Evolutionary conservation across 108 stramenopile genomes (phyloP), one percentile per base, ranked within the genome.

Genomic region (Cyclotella sp.): DNA sequence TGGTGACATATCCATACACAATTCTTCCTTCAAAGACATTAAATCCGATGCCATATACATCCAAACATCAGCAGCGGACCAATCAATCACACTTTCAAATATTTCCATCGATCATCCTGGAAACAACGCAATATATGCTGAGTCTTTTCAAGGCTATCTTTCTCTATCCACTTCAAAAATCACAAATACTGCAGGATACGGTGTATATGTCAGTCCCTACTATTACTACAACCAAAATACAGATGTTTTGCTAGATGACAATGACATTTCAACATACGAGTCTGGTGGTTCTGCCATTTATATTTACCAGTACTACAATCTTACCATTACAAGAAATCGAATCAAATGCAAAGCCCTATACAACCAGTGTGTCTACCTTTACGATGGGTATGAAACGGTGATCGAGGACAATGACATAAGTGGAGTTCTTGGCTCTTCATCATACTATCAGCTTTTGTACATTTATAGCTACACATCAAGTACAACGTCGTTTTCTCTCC

Each of bases 101-200:
- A 42, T 65, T n/a, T 42, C 4, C 63, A 65, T 65, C 5, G 63
- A 65, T 65, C 21, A 22, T 6, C 12, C 42, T 19, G 63, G 63
- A 46, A n/a, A n/a, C n/a, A 19, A n/a, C 4, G 63, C 21, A n/a
- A 44, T 65, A 22, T 65, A 42, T 65, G 40, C 63, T 45, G 9
- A n/a, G 19, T 21, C 9, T 9, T 65, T 65, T 44, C 43, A 44
- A n/a, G 63, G 63, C 13, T 44, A 11, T 19, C 42, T 45, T 45
- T 11, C 63, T 42, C 51, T 69, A 27, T 8, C 7, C 68, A 69
- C 52, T 30, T 69, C 68, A 53, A 69, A 13, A 5, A 28, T 69
- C 52, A 21, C 26, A 27, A 52, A 69, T 69, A 28, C 41, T 10
- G 52, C 68, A 10, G 30, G 52, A 22, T 54, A 55, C 39, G 68